Evolutionary conservation across 2,329 filamentous ascomycete genomes (phyloP), one percentile per base, ranked within the genome.

Genomic region (Cercospora sesami): DNA sequence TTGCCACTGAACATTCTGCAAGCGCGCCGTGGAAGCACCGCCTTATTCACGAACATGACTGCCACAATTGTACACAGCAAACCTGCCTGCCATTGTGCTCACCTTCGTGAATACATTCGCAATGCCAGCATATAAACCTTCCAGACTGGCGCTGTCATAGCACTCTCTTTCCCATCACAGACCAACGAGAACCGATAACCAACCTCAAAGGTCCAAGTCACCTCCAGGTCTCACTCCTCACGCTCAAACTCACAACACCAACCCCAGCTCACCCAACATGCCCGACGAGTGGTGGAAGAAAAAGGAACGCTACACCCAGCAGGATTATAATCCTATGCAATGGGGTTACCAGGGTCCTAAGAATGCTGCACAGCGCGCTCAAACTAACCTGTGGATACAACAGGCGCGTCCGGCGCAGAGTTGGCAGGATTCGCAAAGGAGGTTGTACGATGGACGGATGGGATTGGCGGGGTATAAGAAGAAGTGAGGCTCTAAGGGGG

Each of bases 351-450:
- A 62, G 14, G 60, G 60, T 0, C 39, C 39, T 14, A 9, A 14
- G 8, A 14, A 62, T 48, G 60, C 60, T 9, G 60, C 23, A 51
- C 60, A 62, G 42, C 60, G 42, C 14, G 26, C 26, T 45, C 60
- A 62, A 42, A 62, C 36, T 8, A 62, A 62, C 23, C 3, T 62
- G 8, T 62, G 60, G 60, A 28, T 31, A 42, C 33, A 45, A 14
- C 60, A 62, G 42, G 36, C 36, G 36, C 33, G 39, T 7, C 60
- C 21, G 39, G 60, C 60, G 23, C 60, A 62, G 39, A 62, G 28
- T 48, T 62, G 60, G 60, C 60, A 62, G 42, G 39, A 62, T 28
- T 28, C 28, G 60, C 60, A 62, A 16, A 26, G 60, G 23, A 45
- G 36, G 14, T 62, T 62, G 39, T 48, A 28, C 16, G 60, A 45